Conservation (phyloP, 495 filamentous ascomycete genomes). For the Cercophora samala region DNA sequence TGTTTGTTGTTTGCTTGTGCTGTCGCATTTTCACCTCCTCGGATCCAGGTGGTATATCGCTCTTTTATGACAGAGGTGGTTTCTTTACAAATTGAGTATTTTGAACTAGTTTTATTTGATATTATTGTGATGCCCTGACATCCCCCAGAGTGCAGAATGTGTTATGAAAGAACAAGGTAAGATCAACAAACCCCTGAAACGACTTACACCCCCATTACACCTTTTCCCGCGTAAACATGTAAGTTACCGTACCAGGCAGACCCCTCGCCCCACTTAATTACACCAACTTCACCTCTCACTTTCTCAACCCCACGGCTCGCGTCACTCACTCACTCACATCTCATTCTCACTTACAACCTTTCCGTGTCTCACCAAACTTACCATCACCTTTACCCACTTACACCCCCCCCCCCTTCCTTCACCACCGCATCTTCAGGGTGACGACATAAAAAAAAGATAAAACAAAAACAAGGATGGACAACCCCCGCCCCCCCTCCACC, state of each 20-base stretch:
- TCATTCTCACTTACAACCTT: not conserved
- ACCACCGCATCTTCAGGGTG: not conserved
- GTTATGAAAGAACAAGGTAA: too few species aligned
- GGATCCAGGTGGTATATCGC: not conserved
- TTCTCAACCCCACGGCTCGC: not conserved
- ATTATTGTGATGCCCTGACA: too few species aligned
- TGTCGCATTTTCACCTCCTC: not conserved
- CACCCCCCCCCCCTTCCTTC: not conserved
- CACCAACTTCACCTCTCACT: not conserved
- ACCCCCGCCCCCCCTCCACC: conserved; percentile 22
- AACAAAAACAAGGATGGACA: conserved; percentile 35
- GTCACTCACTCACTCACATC: too few species aligned
- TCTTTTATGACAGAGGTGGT: not conserved
- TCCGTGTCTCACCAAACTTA: not conserved
- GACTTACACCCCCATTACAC: not conserved
- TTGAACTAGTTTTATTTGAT: too few species aligned
- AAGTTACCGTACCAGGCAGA: not conserved
- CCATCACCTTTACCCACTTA: not conserved
- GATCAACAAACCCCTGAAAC: not conserved
- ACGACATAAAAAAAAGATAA: not conserved
- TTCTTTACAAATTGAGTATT: not conserved
- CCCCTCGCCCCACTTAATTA: not conserved
- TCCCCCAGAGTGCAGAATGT: too few species aligned
- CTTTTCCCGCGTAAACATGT: not conserved
- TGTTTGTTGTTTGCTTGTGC: not conserved